Evolutionary conservation across 768 basidiomycete genomes (phyloP), one percentile per base, ranked within the genome.

Genomic region (Sistotremastrum niveocremeum): DNA sequence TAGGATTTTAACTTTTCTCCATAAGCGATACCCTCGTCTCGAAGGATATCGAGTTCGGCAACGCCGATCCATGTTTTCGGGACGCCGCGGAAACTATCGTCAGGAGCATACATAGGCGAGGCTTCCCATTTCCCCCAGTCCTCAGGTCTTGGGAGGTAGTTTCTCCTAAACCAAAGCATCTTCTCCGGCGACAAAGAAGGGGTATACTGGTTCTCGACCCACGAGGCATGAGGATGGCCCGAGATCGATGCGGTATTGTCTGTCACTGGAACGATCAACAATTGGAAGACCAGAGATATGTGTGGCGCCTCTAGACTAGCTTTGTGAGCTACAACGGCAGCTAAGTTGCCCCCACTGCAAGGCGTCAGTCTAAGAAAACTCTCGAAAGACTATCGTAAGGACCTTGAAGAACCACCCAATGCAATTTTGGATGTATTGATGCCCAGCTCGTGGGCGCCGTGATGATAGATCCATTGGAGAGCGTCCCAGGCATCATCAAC

Each of bases 331-430:
- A 80, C 62, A 43, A 80, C 69, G 0, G 79, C 73, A 1, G 82
- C 80, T 2, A 85, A 67, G 53, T 85, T 83, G 1, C 77, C 81
- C 3, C 83, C 82, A 45, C 81, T 84, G 49, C 31, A n/a, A 44
- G 5, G 41, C 4, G 31, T 39, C 7, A 41, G 7, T 6, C 7
- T 40, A 20, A 44, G 31, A 1, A 7, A 2, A 34, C 31, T 12
- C 29, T 28, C 4, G n/a, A 39, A 30, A 4, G 8, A 20, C 42
- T 48, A 10, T 39, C 28, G 35, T 33, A 43, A 61, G 12, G 58
- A 74, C 81, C 82, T 80, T 10, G 81, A 84, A 4, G 79, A 78
- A 5, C 84, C 84, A 2, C 83, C 82, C 3, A 84, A 75, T 3
- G 80, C 79, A 42, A 85, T 71, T 46, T 67, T 65, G n/a, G 57